phyloP scores from a whole-genome alignment of 192 early-diverging fungal genomes.

The Phycomyces nitens region DNA sequence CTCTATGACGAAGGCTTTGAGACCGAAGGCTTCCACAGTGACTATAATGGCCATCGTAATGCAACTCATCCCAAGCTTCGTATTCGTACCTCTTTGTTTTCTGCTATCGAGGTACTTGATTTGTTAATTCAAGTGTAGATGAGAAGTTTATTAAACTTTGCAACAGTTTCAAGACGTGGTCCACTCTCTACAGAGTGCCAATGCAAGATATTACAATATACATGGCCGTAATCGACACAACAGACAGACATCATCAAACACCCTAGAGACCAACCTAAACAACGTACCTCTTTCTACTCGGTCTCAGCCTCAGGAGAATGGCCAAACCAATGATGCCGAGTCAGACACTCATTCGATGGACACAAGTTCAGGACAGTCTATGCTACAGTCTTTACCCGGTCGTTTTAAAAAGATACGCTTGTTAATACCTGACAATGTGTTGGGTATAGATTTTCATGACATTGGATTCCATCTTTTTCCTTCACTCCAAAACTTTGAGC shows the following conservation, averaged over 20 bases:
- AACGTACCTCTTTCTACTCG: neutral
- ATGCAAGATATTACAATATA: slow-evolving; percentile 5
- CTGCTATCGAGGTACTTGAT: slow-evolving; percentile 49
- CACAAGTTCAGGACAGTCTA: neutral
- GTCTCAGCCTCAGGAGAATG: neutral
- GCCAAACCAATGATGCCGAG: neutral
- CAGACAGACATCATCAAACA: neutral
- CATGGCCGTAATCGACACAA: neutral
- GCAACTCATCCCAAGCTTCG: slow-evolving; percentile 21
- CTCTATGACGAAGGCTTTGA: slow-evolving; percentile 35
- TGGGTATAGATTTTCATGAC: neutral
- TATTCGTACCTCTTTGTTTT: slow-evolving; percentile 49
- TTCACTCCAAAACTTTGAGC: slow-evolving; percentile 46
- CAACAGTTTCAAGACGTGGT: slow-evolving; percentile 39
- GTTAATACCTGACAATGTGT: neutral
- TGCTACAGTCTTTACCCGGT: neutral
- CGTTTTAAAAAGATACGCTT: neutral
- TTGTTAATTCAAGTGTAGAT: neutral
- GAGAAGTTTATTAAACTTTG: neutral
- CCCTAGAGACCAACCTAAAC: neutral
- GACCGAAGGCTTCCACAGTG: slow-evolving; percentile 24
- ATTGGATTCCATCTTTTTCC: slow-evolving; percentile 45
- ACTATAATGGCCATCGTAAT: slow-evolving; percentile 12
- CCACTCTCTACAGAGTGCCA: slow-evolving; percentile 31
- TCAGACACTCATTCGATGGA: neutral